Percentiles rank a stretch among this genome's conserved stretches.
These are phyloP conservation scores for Phaffomyces opuntiae DNA, from an alignment of 805 yeast genomes.

Conservation along the genomic window DNA sequence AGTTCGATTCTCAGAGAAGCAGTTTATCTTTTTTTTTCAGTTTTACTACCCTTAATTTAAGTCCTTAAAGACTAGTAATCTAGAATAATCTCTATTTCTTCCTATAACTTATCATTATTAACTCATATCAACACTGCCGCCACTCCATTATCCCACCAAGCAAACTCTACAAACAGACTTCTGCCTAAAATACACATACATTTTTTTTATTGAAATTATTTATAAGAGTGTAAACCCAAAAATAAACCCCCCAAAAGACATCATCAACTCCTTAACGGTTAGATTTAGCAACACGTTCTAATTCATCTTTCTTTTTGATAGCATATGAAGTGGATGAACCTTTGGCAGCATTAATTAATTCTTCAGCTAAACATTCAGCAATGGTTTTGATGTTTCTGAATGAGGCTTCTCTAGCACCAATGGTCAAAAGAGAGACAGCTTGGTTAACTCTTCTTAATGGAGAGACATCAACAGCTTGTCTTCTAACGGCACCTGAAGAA, in stretches of 20 bases:
- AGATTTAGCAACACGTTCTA: constrained; percentile 99
- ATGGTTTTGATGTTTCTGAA: constrained; percentile 99
- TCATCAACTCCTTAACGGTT: constrained; percentile 74
- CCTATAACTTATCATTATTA: too few species aligned
- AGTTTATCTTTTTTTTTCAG: too few species aligned
- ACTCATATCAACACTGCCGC: too few species aligned
- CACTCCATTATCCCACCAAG: too few species aligned
- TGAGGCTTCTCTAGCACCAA: constrained; percentile 99
- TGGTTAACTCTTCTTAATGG: constrained; percentile 99
- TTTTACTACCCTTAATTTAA: too few species aligned
- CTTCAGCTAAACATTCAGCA: constrained; percentile 99
- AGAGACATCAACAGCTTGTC: constrained; percentile 99
- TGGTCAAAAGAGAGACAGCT: constrained; percentile 95
- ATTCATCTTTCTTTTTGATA: constrained; percentile 99
- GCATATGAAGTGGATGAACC: constrained; percentile 99
- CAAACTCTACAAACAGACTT: neutral
- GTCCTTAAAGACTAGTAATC: too few species aligned
- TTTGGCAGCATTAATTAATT: constrained; percentile 99
- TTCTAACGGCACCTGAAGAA: constrained; percentile 99
- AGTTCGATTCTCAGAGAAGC: neutral
- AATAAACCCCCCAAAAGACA: constrained; percentile 2
- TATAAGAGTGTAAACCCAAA: constrained; percentile 5
- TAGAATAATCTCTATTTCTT: too few species aligned
- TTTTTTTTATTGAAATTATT: constrained; percentile 3
- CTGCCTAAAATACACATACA: constrained; percentile 3